Evolutionary conservation across 805 yeast species (phyloP).

Genomic region (Wickerhamomyces strasburgensis): DNA sequence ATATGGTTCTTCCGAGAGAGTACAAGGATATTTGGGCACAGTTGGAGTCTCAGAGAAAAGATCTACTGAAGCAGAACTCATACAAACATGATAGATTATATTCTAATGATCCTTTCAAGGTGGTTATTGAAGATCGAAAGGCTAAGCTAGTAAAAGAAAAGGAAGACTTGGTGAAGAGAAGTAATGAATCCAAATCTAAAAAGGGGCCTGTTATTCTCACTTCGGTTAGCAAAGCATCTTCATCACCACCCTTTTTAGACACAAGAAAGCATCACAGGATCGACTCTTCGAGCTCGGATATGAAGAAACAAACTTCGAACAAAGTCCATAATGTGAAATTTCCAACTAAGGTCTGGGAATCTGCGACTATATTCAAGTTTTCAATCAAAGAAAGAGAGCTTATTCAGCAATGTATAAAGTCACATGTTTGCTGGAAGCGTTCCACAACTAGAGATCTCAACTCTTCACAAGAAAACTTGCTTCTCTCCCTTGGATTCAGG

Average conservation of each 20-base stretch:
- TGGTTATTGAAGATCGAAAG: slow-evolving; percentile 54
- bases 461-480: slow-evolving; percentile 12
- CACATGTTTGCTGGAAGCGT: slow-evolving; percentile 50
- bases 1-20: slow-evolving; percentile 80
- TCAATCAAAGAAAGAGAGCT: slow-evolving; percentile 55
- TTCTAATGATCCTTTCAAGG: slow-evolving; percentile 72
- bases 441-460: background rate
- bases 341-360: slow-evolving; percentile 61
- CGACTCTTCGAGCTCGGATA: no score
- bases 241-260: background rate
- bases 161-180: slow-evolving; percentile 40
- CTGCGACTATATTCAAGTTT: slow-evolving; percentile 64
- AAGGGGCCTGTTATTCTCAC: slow-evolving; percentile 44
- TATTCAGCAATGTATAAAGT: slow-evolving; percentile 57
- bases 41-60: slow-evolving; percentile 56
- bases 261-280: no score
- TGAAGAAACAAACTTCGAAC: background rate
- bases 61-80: slow-evolving; percentile 41
- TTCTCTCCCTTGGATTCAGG: slow-evolving; percentile 61
- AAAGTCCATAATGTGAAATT: slow-evolving; percentile 23
- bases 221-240: slow-evolving; percentile 12
- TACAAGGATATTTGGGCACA: slow-evolving; percentile 77
- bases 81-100: slow-evolving; percentile 48
- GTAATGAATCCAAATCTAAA: slow-evolving; percentile 46
- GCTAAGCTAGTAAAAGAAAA: slow-evolving; percentile 37